Conservation (phyloP, 495 filamentous ascomycete species). For the Poronia punctata region DNA sequence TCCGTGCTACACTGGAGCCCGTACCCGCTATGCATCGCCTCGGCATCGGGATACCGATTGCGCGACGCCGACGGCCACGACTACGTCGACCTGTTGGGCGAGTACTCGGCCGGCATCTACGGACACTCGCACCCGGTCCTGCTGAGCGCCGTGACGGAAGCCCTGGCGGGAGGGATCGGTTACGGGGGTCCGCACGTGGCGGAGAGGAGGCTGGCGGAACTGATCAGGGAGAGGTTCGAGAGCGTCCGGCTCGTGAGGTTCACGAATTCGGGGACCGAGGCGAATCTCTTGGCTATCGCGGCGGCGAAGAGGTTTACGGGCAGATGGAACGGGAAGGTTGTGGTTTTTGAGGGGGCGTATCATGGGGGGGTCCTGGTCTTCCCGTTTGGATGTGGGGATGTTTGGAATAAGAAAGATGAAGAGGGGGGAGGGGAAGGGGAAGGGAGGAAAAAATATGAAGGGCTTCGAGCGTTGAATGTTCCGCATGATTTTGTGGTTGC, state of each 20-base stretch:
- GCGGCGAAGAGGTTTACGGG: conserved; percentile 36
- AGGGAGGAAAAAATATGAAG: conserved; percentile 1
- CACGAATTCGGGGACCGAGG: conserved; percentile 49
- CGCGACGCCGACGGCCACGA: conserved; percentile 37
- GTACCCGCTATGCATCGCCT: conserved; percentile 46
- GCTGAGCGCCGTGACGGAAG: conserved; percentile 25
- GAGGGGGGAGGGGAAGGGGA: neutral
- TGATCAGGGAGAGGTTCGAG: conserved; percentile 35
- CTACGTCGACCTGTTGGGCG: conserved; percentile 45
- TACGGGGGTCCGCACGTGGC: conserved; percentile 15
- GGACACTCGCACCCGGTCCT: conserved; percentile 46
- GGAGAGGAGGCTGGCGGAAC: conserved; percentile 33
- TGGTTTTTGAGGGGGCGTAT: conserved; percentile 47
- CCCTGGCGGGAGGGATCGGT: conserved; percentile 5
- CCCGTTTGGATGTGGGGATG: conserved; percentile 10
- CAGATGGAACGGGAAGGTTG: conserved; percentile 26
- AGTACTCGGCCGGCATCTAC: conserved; percentile 48
- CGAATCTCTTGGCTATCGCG: conserved; percentile 42
- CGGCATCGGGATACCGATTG: conserved; percentile 30
- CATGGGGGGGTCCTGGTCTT: conserved; percentile 48
- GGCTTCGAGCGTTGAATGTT: conserved; percentile 4
- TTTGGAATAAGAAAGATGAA: conserved; percentile 1
- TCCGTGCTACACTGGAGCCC: conserved; percentile 50
- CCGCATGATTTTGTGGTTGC: conserved; percentile 42
- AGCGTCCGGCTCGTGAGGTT: conserved; percentile 40